Base-by-base conservation (phyloP, 2,329 filamentous ascomycete genomes). In the Tricladium varicosporioides region DNA sequence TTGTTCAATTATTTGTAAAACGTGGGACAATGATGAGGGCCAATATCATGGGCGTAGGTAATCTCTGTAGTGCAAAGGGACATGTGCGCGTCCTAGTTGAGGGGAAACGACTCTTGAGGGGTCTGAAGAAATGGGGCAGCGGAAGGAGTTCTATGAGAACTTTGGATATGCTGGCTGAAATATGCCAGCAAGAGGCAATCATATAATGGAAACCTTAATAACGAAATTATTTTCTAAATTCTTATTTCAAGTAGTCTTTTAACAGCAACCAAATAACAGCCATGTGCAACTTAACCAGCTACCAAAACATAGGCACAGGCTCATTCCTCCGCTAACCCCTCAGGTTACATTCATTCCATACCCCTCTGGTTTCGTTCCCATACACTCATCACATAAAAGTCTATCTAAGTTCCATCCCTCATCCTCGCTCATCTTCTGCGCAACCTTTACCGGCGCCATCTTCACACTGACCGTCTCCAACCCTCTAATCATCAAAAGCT, bases 1-100 rank as follows among this genome's bases (percentile, higher is more conserved):
- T 84, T 49, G 80, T 83, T 1, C 81, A 84, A 61, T 68, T 78
- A 1, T 84, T 80, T 64, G 79, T 84, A 0, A 71, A 76, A 10
- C 71, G 75, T 14, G 81, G 81, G 0, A 70, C 75, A 31, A 70
- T 63, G 2, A 81, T 84, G 76, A 72, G 71, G 15, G 80, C 76
- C 0, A 75, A 78, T 58, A 72, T 84, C 8, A 77, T 74, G 8
- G 79, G 78, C 2, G 78, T 83, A 1, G 81, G 81, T 0, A 76
- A 83, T 62, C 69, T 82, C 4, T 78, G 73, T 61, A 66, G 51
- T 59, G 57, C 19, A 19, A 56, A 70, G 43, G 75, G 75, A 1
- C 73, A 76, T 4, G 67, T 71, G 53, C 64, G 70, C 32, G 68
- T 75, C 2, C 51, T 78, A 22, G 62, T 63, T 4, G 71, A 75